Conservation (phyloP, 768 basidiomycete species). For the Mrakia hoshinonis region DNA sequence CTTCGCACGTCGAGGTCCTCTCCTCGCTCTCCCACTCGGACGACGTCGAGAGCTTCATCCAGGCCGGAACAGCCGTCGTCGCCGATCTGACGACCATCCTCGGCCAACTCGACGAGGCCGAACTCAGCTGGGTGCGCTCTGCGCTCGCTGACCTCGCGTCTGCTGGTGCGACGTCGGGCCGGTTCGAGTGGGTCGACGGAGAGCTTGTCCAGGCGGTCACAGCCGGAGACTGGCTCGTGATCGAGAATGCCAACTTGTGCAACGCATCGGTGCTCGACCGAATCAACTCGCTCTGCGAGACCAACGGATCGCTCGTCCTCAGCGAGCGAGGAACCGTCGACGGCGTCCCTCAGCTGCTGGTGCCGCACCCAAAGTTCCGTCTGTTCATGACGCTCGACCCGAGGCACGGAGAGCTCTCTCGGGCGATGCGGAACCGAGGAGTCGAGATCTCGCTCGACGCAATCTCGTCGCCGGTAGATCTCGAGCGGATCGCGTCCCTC, state of each 20-base stretch:
- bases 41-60: conserved; percentile 15
- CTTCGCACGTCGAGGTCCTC: conserved; percentile 3
- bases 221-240: conserved; percentile 75
- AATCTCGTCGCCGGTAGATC: conserved; percentile 18
- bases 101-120: conserved; percentile 13
- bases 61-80: conserved; percentile 1
- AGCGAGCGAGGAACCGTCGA: conserved; percentile 80
- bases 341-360: conserved; percentile 62
- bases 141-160: conserved; percentile 19
- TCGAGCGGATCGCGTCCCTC: conserved; percentile 14
- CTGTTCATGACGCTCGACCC: conserved; percentile 91
- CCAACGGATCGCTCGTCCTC: conserved; percentile 67
- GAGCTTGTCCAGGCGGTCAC: conserved; percentile 79
- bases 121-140: conserved; percentile 17
- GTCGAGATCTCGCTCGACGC: conserved; percentile 60
- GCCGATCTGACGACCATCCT: conserved; percentile 17
- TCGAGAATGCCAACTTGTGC: conserved; percentile 90
- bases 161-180: conserved; percentile 42
- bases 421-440: conserved; percentile 97
- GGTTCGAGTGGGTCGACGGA: conserved; percentile 93
- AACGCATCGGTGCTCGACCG: conserved; percentile 91
- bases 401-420: conserved; percentile 81
- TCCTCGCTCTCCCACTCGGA: conserved; percentile 4
- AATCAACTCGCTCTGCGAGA: conserved; percentile 91
- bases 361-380: conserved; percentile 79